Base-by-base conservation (phyloP, 805 yeast species). In the Priceomyces castillae region DNA sequence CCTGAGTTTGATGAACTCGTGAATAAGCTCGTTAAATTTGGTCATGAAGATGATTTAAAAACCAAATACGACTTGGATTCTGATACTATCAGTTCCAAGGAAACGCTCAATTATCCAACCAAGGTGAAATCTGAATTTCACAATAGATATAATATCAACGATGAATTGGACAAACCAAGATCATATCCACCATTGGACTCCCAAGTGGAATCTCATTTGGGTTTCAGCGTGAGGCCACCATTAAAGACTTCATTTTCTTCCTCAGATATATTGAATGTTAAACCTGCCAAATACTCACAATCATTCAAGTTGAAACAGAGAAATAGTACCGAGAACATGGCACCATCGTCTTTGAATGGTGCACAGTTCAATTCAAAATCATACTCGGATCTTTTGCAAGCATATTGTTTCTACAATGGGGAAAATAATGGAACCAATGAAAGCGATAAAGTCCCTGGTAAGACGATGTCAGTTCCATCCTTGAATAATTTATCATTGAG, bases 351-450 rank as follows among this genome's bases (percentile, higher is more conserved):
- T 9, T 30, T 37, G 28, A 11, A 22, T 15, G 51, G 46, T 37
- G 39, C 55, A 20, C 48, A 49, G 28, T 54, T 62, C 44, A 53
- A 51, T 43, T 51, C 62, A 23, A 46, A 48, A 50, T 60, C 50
- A 48, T 67, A 67, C 45, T 54, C 68, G 2, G 69, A 64, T 46
- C 56, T 67, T 45, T 52, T 67, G 41, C 62, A 61, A 41, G 62
- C 58, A 25, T 67, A 64, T 43, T 67, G 73, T 48, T 67, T 67
- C 51, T 62, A 59, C 40, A 64, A 64, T 31, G 61, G 65, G 12
- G 45, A 42, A 19, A 46, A 42, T n/a, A 30, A 40, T 14, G 18
- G 41, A 18, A 23, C 42, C 25, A 25, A 16, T 7, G 40, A 20
- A 4, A 14, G 37, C 15, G 26, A 26, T 22, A 23, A 38, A 18